Base-by-base conservation (phyloP, 345 rosid genomes). In the Rhodomyrtus tomentosa region DNA sequence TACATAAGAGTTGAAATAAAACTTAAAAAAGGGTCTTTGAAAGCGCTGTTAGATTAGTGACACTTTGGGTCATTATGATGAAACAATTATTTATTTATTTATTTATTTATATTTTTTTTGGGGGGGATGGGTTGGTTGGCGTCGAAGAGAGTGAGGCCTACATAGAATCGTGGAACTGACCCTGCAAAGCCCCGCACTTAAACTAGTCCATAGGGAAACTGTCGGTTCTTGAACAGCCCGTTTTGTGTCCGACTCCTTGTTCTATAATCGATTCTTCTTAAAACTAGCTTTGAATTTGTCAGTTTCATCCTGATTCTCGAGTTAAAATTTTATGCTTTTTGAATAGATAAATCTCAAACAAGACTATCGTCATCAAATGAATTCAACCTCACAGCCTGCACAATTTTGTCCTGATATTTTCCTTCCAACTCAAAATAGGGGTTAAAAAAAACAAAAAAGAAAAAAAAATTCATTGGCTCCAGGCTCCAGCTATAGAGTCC, bases 401-500 rank as follows among this genome's bases (percentile, higher is more conserved):
- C 45, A 68, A 68, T 68, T 8, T 20, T 20, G 36, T 68, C 45
- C 6, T 2, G 3, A 4, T 18, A 36, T 18, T 68, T 8, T 36
- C 24, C 45, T 38, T 68, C 76, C 24, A 68, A 68, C 24, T 36
- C 24, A 32, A 68, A 68, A 18, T 68, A 18, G 13, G 10, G 76
- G 9, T 36, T 2, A 7, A 3, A 32, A 32, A 62, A 62, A 29
- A 29, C 15, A 9, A 20, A 18, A 53, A 53, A 18, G 2, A 29
- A 21, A 62, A 62, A 16, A 32, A 68, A 68, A 68, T 32, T 32
- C 53, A 52, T 27, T 52, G 29, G 53, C 29, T 81, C 81, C 58
- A 79, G 29, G 53, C 29, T 81, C 81, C 58, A 79, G 85, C 87
- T 55, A 74, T 76, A 55, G 20, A 4, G 48, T 76, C 24, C 54